These are phyloP conservation scores for Grigorovia jiainica DNA, from an alignment of 805 yeast genomes.

Conservation along the genomic window DNA sequence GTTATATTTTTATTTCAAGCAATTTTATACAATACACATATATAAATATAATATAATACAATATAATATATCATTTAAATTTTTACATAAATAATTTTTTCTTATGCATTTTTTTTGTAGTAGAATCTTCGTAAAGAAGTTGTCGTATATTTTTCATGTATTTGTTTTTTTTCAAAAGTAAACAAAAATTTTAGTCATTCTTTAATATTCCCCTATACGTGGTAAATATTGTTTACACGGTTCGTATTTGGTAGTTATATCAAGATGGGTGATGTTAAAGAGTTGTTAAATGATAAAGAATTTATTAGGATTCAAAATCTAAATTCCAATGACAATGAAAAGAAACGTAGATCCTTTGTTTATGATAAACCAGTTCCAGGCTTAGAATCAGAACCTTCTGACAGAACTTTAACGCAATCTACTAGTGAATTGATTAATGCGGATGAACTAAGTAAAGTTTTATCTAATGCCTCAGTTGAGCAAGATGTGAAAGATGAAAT, in stretches of 20 bases:
- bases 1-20: too few relatives aligned
- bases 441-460: neutral
- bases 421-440: neutral
- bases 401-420: neutral
- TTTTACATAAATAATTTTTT: too few relatives aligned
- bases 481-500: slow-evolving; percentile 5
- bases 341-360: slow-evolving; percentile 10
- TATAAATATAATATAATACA: too few relatives aligned
- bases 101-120: too few relatives aligned
- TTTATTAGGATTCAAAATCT: slow-evolving; percentile 18
- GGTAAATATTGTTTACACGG: neutral
- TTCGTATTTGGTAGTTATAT: neutral
- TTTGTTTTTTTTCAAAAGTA: too few relatives aligned
- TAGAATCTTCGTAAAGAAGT: too few relatives aligned
- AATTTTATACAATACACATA: too few relatives aligned
- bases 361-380: slow-evolving; percentile 6
- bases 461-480: slow-evolving; percentile 1
- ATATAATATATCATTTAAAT: too few relatives aligned
- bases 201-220: neutral
- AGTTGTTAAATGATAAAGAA: slow-evolving; percentile 17
- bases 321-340: slow-evolving; percentile 12
- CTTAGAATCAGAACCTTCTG: neutral
- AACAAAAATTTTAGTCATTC: too few relatives aligned
- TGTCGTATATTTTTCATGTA: too few relatives aligned
- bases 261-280: slow-evolving; percentile 1